A percentile compares a stretch with the other conserved stretches of the same genome.
phyloP scores from a whole-genome alignment of 148 eudicot species.

The Fagopyrum esculentum region DNA sequence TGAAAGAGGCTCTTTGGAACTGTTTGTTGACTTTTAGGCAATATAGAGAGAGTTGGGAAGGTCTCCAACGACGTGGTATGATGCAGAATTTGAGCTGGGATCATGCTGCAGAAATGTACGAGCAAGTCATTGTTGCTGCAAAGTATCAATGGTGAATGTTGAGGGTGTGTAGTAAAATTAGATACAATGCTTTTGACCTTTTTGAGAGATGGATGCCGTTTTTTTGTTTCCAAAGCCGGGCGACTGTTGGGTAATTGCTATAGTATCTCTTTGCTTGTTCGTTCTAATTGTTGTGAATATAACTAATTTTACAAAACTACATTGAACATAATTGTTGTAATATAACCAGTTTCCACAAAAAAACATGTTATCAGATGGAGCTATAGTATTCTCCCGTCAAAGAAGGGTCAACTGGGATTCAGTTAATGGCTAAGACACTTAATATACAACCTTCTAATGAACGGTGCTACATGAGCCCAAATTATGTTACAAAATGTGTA shows the following conservation, averaged over 20 bases:
- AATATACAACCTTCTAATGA: constrained; percentile 30
- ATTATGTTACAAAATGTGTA: constrained; percentile 26
- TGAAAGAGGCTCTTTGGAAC: constrained; percentile 72
- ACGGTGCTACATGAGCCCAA: constrained; percentile 52
- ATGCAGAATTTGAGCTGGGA: constrained; percentile 82
- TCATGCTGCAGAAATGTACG: constrained; percentile 63
- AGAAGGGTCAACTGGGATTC: constrained; percentile 39
- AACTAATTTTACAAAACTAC: neutral
- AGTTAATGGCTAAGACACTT: constrained; percentile 60
- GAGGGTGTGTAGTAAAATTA: neutral
- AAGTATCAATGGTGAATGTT: constrained; percentile 71
- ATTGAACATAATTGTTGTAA: too few relatives aligned
- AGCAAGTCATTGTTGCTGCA: constrained; percentile 88
- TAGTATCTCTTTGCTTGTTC: neutral
- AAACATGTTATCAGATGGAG: too few relatives aligned
- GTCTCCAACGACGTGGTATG: constrained; percentile 81
- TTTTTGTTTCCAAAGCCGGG: neutral
- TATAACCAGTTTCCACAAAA: too few relatives aligned
- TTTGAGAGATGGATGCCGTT: neutral
- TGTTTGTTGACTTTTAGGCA: constrained; percentile 64
- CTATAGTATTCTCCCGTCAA: constrained; percentile 29
- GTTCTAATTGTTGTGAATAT: neutral
- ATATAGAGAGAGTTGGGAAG: constrained; percentile 74
- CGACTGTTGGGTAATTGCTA: neutral
- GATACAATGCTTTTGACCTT: neutral